Base-by-base conservation (phyloP, 306 rosid species). In the Cicer yamashitae region DNA sequence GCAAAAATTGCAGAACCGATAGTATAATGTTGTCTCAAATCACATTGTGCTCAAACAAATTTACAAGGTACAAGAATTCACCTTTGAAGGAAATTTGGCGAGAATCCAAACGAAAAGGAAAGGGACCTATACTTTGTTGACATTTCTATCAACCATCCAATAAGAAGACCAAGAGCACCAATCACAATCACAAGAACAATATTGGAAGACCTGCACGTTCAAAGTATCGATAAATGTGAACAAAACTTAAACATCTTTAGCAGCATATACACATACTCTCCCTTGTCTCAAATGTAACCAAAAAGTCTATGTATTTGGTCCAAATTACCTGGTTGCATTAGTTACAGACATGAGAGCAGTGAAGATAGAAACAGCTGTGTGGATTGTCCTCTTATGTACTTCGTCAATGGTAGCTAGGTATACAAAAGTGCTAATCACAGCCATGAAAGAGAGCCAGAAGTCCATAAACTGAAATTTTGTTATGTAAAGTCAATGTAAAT, bases 371-470 rank as follows among this genome's bases (percentile, higher is more conserved):
- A 92, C 93, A 71, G 80, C 89, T 10, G 99, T 86, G 88, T 86
- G 96, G 77, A 96, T 86, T 25, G 91, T 91, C 77, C 99, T 83
- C 91, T 96, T 90, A 67, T 73, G 30, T 58, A 51, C 91, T 86
- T 96, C 98, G 2, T 82, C 86, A 15, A 92, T 83, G 22, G 96
- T 85, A 67, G 97, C 87, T 10, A 96, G 84, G 84, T 88, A 92
- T 73, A 96, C 85, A 13, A 87, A 92, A 61, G 99, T 96, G 88
- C 97, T 92, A 77, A 90, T 85, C 75, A 92, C 91, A 22, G 99
- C 99, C 99, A 96, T 85, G 89, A 96, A 96, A 80, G 98, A 96
- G 65, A 96, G 93, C 99, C 99, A 96, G 77, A 96, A 89, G 85
- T 96, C 99, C 97, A 96, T 77, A 85, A 96, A 90, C 99, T 96